A percentile compares a stretch with the other conserved stretches of the same genome.
Evolutionary conservation across 768 basidiomycete species (phyloP).

Genomic region (Auricularia auricula-judae): DNA sequence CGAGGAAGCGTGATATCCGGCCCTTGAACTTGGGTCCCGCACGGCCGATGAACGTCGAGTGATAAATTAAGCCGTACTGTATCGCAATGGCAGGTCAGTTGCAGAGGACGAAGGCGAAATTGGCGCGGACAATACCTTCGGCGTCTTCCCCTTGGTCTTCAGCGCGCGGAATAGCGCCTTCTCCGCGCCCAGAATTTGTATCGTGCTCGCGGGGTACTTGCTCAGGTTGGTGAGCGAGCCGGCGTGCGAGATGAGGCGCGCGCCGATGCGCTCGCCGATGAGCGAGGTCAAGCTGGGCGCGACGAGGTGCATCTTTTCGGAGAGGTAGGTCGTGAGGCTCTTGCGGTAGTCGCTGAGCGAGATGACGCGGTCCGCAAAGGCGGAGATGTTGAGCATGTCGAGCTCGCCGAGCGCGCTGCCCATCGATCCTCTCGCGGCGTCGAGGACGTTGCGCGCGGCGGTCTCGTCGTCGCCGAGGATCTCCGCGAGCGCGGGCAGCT

Average conservation of each 20-base stretch:
- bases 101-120: constrained; percentile 1
- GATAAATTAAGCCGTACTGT: constrained; percentile 95
- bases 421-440: constrained; percentile 91
- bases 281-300: constrained; percentile 88
- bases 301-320: constrained; percentile 97
- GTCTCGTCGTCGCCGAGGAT: constrained; percentile 78
- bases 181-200: constrained; percentile 96
- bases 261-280: constrained; percentile 86
- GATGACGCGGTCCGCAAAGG: constrained; percentile 83
- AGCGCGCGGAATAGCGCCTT: constrained; percentile 95
- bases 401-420: constrained; percentile 83
- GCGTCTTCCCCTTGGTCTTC: constrained; percentile 98
- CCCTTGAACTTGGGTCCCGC: constrained; percentile 93
- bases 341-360: constrained; percentile 92
- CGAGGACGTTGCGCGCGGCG: constrained; percentile 85
- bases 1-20: constrained; percentile 95
- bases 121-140: constrained; percentile 49
- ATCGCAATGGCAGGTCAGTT: not conserved
- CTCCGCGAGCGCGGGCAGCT: constrained; percentile 64
- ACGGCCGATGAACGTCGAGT: constrained; percentile 92
- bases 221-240: constrained; percentile 93
- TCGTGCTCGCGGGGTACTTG: constrained; percentile 97
- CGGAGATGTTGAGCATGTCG: constrained; percentile 90
- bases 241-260: constrained; percentile 88
- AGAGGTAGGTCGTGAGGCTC: constrained; percentile 72